A percentile compares a stretch with the other conserved stretches of the same genome.
phyloP scores from a whole-genome alignment of 1,284 basidiomycete genomes.

The Cutaneotrichosporon sp. region DNA sequence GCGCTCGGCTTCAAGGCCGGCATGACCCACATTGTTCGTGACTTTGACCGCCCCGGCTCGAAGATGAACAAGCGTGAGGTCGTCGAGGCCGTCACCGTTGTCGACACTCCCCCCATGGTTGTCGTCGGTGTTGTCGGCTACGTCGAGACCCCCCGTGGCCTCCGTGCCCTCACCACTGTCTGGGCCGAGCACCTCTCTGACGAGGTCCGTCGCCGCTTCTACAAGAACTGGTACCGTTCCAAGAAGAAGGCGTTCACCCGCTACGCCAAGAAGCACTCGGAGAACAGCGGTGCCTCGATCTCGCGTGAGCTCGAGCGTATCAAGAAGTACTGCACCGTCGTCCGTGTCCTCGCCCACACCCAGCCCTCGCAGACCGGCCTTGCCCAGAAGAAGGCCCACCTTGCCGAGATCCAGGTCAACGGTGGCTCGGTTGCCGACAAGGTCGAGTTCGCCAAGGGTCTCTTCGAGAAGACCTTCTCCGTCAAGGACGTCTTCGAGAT shows the following conservation, averaged over 20 bases:
- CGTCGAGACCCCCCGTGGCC: slow-evolving; percentile 98
- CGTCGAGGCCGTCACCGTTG: slow-evolving; percentile 92
- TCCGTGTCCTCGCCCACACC: slow-evolving; percentile 98
- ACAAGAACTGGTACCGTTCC: slow-evolving; percentile 99
- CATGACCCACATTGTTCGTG: slow-evolving; percentile 99
- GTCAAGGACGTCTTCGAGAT: slow-evolving; percentile 85
- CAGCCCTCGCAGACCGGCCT: slow-evolving; percentile 98
- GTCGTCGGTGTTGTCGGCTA: slow-evolving; percentile 99
- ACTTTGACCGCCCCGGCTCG: slow-evolving; percentile 97
- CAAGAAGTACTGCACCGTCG: slow-evolving; percentile 99
- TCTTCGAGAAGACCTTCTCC: slow-evolving; percentile 97
- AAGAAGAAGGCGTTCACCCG: slow-evolving; percentile 99
- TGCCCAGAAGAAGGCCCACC: slow-evolving; percentile 98
- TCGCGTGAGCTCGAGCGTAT: slow-evolving; percentile 98
- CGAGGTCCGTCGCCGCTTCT: slow-evolving; percentile 97
- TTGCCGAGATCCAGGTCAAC: slow-evolving; percentile 99
- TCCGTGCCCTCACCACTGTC: slow-evolving; percentile 71
- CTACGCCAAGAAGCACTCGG: slow-evolving; percentile 97
- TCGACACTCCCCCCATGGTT: slow-evolving; percentile 97
- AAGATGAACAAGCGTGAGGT: slow-evolving; percentile 99
- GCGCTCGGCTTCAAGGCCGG: slow-evolving; percentile 99
- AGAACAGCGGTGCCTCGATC: slow-evolving; percentile 87
- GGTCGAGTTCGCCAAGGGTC: slow-evolving; percentile 88
- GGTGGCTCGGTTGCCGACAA: slow-evolving; percentile 96
- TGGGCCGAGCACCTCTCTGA: slow-evolving; percentile 63